phyloP scores from a whole-genome alignment of 2,329 filamentous ascomycete genomes.

The Davidsoniella australis region DNA sequence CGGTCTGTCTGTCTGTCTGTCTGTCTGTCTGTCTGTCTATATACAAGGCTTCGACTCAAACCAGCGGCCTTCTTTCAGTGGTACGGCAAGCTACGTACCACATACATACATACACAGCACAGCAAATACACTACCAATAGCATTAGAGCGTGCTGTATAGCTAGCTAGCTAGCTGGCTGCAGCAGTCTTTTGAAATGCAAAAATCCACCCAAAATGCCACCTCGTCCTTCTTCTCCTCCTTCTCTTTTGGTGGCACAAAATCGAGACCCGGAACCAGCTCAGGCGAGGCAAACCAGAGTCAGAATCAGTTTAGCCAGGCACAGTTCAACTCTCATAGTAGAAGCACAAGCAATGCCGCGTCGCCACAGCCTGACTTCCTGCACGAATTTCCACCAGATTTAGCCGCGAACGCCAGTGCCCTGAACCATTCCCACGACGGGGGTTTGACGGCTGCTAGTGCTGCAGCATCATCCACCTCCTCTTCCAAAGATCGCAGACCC shows the following conservation, averaged over 20 bases:
- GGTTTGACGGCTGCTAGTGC: background rate
- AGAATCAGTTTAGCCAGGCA: conserved; percentile 13
- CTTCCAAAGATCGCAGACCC: conserved; percentile 30
- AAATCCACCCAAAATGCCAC: conserved; percentile 19
- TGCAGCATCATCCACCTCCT: conserved; percentile 1
- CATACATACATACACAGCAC: too few relatives aligned
- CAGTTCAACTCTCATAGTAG: conserved; percentile 13
- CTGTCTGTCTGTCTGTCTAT: too few relatives aligned
- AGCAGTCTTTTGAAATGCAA: conserved; percentile 6
- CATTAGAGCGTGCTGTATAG: too few relatives aligned
- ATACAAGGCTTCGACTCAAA: too few relatives aligned
- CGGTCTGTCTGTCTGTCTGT: too few relatives aligned
- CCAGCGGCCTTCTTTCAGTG: too few relatives aligned
- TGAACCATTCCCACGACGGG: conserved; percentile 3
- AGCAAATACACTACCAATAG: too few relatives aligned
- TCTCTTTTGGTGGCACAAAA: conserved; percentile 17
- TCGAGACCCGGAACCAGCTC: conserved; percentile 24
- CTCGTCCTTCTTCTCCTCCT: conserved; percentile 21
- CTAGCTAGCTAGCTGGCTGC: too few relatives aligned
- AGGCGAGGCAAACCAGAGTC: conserved; percentile 14
- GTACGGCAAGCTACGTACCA: too few relatives aligned
- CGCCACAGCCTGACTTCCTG: conserved; percentile 12
- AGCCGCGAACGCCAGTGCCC: conserved; percentile 8
- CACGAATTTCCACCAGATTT: conserved; percentile 12
- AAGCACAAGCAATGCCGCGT: conserved; percentile 9